phyloP scores from a whole-genome alignment of 2,329 filamentous ascomycete species.

The Ceratocystis destructans region DNA sequence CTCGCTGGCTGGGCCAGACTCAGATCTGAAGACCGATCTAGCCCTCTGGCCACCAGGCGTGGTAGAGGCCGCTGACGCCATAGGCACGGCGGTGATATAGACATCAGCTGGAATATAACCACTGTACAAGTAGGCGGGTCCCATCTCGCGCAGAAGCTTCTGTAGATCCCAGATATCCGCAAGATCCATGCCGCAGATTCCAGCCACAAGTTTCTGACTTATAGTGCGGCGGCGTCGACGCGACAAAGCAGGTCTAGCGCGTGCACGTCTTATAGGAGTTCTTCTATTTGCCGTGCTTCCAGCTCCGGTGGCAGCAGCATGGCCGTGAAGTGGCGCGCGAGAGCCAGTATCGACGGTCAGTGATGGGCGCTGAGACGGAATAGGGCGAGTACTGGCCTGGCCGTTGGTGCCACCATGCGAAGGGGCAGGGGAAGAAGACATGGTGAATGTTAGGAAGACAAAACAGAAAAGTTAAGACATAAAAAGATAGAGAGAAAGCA shows the following conservation, averaged over 20 bases:
- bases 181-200: no score
- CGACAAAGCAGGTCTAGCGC: no score
- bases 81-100: slow-evolving; percentile 12
- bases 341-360: slow-evolving; percentile 15
- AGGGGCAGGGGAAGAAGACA: not conserved
- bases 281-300: not conserved
- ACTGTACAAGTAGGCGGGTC: slow-evolving; percentile 15
- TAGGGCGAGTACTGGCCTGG: not conserved
- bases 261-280: not conserved
- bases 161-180: slow-evolving; percentile 15
- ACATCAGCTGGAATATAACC: slow-evolving; percentile 12
- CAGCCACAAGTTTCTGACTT: no score
- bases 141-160: slow-evolving; percentile 17
- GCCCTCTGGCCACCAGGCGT: not conserved
- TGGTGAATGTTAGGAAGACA: no score
- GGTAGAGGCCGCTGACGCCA: not conserved
- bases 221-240: no score
- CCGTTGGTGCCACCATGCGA: no score
- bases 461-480: no score
- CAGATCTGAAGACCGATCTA: no score
- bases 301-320: not conserved
- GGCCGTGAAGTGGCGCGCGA: not conserved
- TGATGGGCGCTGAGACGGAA: slow-evolving; percentile 3
- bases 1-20: not conserved
- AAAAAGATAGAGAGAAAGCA: no score